Evolutionary conservation across 352 stramenopile species (phyloP), one percentile per base, ranked within the genome.

Genomic region (Globisporangium solare): DNA sequence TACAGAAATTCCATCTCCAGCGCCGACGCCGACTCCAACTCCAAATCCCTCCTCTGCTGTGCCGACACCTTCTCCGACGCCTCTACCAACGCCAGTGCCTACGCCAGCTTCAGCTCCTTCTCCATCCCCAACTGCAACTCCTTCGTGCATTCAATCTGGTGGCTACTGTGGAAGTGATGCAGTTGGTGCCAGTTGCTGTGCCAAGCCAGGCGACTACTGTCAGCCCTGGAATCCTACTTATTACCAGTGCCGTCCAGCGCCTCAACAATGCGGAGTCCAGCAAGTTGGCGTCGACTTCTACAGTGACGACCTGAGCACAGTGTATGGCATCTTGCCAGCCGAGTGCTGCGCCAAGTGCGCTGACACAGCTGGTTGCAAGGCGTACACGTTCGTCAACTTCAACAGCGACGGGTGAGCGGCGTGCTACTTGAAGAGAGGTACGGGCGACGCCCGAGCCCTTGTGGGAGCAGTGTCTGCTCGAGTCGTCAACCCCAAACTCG

Each of bases 191-290:
- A 42, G 46, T 24, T 83, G 74, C 64, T 83, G 68, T 27, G 67
- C 71, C n/a, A n/a, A n/a, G 2, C 56, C 49, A 6, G 65, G 58
- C n/a, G 63, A 64, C 45, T 83, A 76, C 71, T 80, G 73, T 55
- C 66, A 72, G 52, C 68, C 73, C 1, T 80, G 61, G 61, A 64
- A 64, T 46, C 40, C n/a, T 51, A 7, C 13, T 37, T 15, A 18
- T 35, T 14, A 14, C 37, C 18, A 47, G 42, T 31, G 21, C 21
- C 22, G 37, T 40, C 20, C 39, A 47, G 6, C n/a, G 15, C 48
- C 4, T 5, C 21, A 15, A 41, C 35, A 18, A 14, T 11, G 50
- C 17, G 47, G 31, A 15, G 47, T 39, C 3, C 39, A 43, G 39
- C 39, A 43, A 43, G 12, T 43, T n/a, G 39, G 17, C 10, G 54